Conservation (phyloP, 1,284 basidiomycete species). For the Puccinia triticina region DNA sequence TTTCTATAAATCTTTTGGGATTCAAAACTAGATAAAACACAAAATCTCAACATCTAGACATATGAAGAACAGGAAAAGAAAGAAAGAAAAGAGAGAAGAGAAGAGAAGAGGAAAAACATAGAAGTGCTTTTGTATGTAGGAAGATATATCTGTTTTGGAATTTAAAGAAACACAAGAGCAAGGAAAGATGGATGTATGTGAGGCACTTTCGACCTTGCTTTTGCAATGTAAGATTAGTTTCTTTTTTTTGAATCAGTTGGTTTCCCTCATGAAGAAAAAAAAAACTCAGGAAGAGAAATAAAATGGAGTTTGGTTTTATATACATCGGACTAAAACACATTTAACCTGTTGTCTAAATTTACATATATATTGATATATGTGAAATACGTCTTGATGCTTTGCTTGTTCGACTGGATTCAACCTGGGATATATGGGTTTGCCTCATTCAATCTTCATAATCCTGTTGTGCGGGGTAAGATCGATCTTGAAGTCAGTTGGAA, state of each 20-base stretch:
- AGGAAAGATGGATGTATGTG: too few species aligned
- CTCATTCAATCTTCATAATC: constrained; percentile 40
- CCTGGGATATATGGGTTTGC: constrained; percentile 5
- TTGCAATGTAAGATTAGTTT: too few species aligned
- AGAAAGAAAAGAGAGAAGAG: background rate
- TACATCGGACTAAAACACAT: background rate
- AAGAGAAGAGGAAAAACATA: background rate
- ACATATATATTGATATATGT: constrained; percentile 22
- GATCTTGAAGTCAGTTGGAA: background rate
- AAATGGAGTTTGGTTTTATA: background rate
- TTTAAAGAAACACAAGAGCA: too few species aligned
- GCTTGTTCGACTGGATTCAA: background rate
- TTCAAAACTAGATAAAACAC: background rate
- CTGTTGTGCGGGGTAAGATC: background rate
- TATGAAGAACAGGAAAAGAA: background rate
- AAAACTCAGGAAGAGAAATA: too few species aligned
- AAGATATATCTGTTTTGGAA: too few species aligned
- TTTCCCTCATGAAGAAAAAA: too few species aligned
- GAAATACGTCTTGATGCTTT: background rate
- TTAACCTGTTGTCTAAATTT: background rate
- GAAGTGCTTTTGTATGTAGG: too few species aligned
- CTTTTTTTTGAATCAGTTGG: too few species aligned
- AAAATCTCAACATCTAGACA: background rate
- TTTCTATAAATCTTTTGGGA: background rate
- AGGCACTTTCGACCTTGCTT: too few species aligned